These are phyloP conservation scores for Physcomitrellopsis africana DNA, from an alignment of 225 moss, liverwort and hornwort species.

Conservation along the genomic window DNA sequence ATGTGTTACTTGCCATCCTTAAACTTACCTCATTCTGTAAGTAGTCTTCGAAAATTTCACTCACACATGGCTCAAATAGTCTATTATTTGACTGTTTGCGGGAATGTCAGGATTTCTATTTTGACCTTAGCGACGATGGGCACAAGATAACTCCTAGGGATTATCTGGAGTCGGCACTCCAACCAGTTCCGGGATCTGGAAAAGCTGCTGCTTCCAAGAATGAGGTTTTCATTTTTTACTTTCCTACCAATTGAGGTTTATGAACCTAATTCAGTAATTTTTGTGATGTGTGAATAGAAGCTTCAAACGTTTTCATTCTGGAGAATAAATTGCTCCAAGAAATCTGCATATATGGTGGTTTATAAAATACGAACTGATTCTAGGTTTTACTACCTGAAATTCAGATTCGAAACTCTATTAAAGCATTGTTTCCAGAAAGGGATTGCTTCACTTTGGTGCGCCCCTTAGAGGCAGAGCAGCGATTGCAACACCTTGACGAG, in stretches of 20 bases:
- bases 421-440: slow-evolving; percentile 80
- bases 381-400: slow-evolving; percentile 6
- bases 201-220: slow-evolving; percentile 83
- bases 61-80: not conserved
- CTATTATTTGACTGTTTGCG: not conserved
- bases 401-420: slow-evolving; percentile 82
- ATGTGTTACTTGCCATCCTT: no score
- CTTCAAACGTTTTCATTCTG: not conserved
- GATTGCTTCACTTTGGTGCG: slow-evolving; percentile 87
- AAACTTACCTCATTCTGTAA: no score
- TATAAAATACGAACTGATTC: not conserved
- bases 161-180: slow-evolving; percentile 83
- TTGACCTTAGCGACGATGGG: slow-evolving; percentile 79
- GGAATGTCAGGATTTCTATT: slow-evolving; percentile 70
- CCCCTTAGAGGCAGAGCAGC: slow-evolving; percentile 75
- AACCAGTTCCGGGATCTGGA: slow-evolving; percentile 68
- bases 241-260: not conserved
- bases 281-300: not conserved
- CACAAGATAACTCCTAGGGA: slow-evolving; percentile 77
- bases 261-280: not conserved
- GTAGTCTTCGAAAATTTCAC: not conserved
- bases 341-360: not conserved
- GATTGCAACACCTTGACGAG: slow-evolving; percentile 78
- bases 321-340: not conserved
- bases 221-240: slow-evolving; percentile 46